Conservation (phyloP, 2,329 filamentous ascomycete species). For the Ambrosiella xylebori region DNA sequence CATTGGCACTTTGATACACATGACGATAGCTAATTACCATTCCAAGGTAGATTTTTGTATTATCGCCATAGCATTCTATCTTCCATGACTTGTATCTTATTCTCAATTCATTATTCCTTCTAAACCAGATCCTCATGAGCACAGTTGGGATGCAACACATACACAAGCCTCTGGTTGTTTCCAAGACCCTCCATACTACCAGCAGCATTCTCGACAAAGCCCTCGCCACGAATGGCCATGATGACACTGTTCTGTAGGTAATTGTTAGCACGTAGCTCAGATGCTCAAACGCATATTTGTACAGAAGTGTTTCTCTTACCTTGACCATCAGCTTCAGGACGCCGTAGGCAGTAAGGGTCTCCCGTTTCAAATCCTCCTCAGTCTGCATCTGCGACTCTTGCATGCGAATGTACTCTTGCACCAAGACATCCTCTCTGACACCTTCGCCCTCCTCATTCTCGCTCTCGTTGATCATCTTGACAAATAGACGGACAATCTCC, state of each 20-base stretch:
- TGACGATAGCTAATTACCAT: too few species aligned
- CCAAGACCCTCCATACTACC: slow-evolving; percentile 7
- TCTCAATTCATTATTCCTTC: not conserved
- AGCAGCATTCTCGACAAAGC: slow-evolving; percentile 30
- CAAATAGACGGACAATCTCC: slow-evolving; percentile 70
- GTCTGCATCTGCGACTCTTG: slow-evolving; percentile 66
- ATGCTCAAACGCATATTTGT: not conserved
- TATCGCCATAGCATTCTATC: too few species aligned
- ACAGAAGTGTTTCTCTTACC: slow-evolving; percentile 35
- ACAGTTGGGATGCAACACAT: slow-evolving; percentile 89
- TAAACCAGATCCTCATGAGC: slow-evolving; percentile 45
- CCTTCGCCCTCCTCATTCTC: slow-evolving; percentile 63
- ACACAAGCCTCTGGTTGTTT: slow-evolving; percentile 40
- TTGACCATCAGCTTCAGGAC: slow-evolving; percentile 93
- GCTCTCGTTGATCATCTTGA: slow-evolving; percentile 68
- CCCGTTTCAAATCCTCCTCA: slow-evolving; percentile 64
- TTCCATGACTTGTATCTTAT: not conserved
- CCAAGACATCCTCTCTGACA: slow-evolving; percentile 63
- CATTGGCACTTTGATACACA: too few species aligned
- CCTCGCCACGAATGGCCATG: slow-evolving; percentile 56
- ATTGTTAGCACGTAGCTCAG: slow-evolving; percentile 27
- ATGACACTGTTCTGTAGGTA: slow-evolving; percentile 64
- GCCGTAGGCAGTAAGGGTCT: slow-evolving; percentile 59
- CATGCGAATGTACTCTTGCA: slow-evolving; percentile 84
- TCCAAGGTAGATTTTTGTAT: too few species aligned